A percentile compares a stretch with the other conserved stretches of the same genome.
Evolutionary conservation across 1,284 basidiomycete species (phyloP).

Genomic region (Cutaneotrichosporon dermatis): DNA sequence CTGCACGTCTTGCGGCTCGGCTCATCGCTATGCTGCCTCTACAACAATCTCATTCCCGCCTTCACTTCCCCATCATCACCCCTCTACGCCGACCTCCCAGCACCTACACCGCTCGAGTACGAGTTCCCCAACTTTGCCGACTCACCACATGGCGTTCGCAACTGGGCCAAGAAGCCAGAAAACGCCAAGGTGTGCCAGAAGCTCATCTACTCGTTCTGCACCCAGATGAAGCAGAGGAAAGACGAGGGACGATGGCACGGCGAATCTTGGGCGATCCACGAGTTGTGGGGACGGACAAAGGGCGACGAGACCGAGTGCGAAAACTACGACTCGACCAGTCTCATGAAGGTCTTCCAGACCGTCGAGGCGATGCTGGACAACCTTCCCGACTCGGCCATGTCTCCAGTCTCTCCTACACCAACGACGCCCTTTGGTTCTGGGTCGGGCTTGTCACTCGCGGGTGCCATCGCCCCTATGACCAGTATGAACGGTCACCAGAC

Average conservation of each 20-base stretch:
- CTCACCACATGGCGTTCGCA: slow-evolving; percentile 61
- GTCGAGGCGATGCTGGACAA: slow-evolving; percentile 80
- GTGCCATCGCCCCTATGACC: slow-evolving; percentile 13
- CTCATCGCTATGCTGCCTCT: slow-evolving; percentile 88
- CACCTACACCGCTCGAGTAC: slow-evolving; percentile 36
- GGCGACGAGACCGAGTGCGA: slow-evolving; percentile 53
- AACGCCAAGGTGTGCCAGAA: slow-evolving; percentile 72
- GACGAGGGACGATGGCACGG: slow-evolving; percentile 52
- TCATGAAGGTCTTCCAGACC: slow-evolving; percentile 92
- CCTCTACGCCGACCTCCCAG: slow-evolving; percentile 54
- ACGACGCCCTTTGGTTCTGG: slow-evolving; percentile 12
- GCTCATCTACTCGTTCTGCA: slow-evolving; percentile 55
- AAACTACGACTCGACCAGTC: slow-evolving; percentile 54
- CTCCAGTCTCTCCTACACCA: slow-evolving; percentile 47
- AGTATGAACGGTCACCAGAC: slow-evolving; percentile 13
- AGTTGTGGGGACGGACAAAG: slow-evolving; percentile 77
- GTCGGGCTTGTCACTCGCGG: slow-evolving; percentile 6
- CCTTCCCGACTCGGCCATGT: slow-evolving; percentile 64
- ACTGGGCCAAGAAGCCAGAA: slow-evolving; percentile 57
- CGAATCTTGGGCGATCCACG: slow-evolving; percentile 61
- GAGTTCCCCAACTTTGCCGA: slow-evolving; percentile 57
- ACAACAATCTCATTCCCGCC: slow-evolving; percentile 75
- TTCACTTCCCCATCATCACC: slow-evolving; percentile 55
- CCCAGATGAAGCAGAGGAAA: slow-evolving; percentile 51
- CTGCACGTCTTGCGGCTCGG: slow-evolving; percentile 92